These are phyloP conservation scores for Zelonia costaricensis DNA, from an alignment of 208 protist species.

Conservation along the genomic window DNA sequence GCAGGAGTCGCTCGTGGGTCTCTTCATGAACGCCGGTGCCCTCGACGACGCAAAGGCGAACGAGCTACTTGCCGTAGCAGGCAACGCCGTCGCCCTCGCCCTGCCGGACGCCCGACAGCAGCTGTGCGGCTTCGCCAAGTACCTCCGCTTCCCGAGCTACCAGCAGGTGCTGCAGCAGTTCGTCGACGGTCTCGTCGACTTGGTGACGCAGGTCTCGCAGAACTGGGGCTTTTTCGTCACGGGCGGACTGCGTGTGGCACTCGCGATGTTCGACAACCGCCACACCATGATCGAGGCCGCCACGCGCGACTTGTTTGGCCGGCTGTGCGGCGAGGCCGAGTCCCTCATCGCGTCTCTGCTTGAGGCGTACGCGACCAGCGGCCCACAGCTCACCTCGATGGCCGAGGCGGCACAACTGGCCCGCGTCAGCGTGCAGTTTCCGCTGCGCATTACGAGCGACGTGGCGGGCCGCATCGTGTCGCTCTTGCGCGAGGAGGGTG, in stretches of 20 bases:
- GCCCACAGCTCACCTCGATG: slow-evolving; percentile 15
- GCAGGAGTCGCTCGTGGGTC: slow-evolving; percentile 48
- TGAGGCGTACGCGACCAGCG: slow-evolving; percentile 18
- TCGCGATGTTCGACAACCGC: slow-evolving; percentile 26
- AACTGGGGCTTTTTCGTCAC: slow-evolving; percentile 60
- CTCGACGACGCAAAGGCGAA: slow-evolving; percentile 67
- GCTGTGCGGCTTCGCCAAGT: slow-evolving; percentile 15
- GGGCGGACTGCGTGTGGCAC: slow-evolving; percentile 19
- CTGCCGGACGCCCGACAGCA: slow-evolving; percentile 23
- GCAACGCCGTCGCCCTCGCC: slow-evolving; percentile 16
- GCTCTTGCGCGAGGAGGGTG: slow-evolving; percentile 14
- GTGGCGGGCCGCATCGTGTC: slow-evolving; percentile 19
- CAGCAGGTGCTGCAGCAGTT: slow-evolving; percentile 46
- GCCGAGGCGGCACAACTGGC: slow-evolving; percentile 43
- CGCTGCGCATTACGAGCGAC: slow-evolving; percentile 23
- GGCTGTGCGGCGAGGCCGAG: slow-evolving; percentile 36
- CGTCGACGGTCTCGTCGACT: slow-evolving; percentile 42
- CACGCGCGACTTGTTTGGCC: slow-evolving; percentile 27
- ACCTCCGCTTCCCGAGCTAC: slow-evolving; percentile 33
- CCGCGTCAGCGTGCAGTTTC: slow-evolving; percentile 27
- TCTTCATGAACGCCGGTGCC: slow-evolving; percentile 45
- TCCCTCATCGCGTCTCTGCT: slow-evolving; percentile 32
- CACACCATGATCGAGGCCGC: slow-evolving; percentile 11
- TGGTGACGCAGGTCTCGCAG: slow-evolving; percentile 43
- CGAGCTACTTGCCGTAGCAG: slow-evolving; percentile 49